phyloP scores from a whole-genome alignment of 352 stramenopile genomes.

The Globisporangium perplexum region DNA sequence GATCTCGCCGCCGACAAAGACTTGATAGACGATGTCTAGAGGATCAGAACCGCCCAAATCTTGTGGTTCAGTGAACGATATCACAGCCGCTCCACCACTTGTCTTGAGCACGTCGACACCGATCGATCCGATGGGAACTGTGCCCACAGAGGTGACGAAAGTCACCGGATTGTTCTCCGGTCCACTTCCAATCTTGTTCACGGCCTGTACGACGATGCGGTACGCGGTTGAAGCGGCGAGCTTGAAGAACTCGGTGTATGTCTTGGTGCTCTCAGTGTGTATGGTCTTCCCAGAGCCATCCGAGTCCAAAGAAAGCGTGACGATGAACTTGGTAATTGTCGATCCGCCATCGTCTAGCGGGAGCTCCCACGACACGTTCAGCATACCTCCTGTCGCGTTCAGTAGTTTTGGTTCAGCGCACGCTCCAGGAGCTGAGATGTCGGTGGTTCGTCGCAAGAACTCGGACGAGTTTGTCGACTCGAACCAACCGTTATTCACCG shows the following conservation, averaged over 20 bases:
- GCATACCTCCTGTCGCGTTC: slow-evolving; percentile 33
- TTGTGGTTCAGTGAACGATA: slow-evolving; percentile 45
- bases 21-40: slow-evolving; percentile 34
- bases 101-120: slow-evolving; percentile 18
- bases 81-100: slow-evolving; percentile 38
- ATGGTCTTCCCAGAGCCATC: slow-evolving; percentile 23
- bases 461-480: slow-evolving; percentile 38
- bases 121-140: slow-evolving; percentile 27
- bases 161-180: slow-evolving; percentile 24
- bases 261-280: background rate
- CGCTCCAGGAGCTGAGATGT: slow-evolving; percentile 40
- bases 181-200: slow-evolving; percentile 31
- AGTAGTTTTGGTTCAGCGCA: slow-evolving; percentile 18
- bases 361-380: slow-evolving; percentile 37
- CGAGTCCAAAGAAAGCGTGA: slow-evolving; percentile 20
- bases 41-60: slow-evolving; percentile 39
- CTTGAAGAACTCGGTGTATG: slow-evolving; percentile 35
- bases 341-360: slow-evolving; percentile 34
- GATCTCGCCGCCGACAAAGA: slow-evolving; percentile 37
- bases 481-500: slow-evolving; percentile 38
- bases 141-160: slow-evolving; percentile 24
- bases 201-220: slow-evolving; percentile 30
- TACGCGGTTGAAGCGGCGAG: slow-evolving; percentile 32
- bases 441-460: slow-evolving; percentile 23
- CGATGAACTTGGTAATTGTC: slow-evolving; percentile 20